phyloP scores from a whole-genome alignment of 2,329 filamentous ascomycete genomes.

The Pestalotiopsis sp. region DNA sequence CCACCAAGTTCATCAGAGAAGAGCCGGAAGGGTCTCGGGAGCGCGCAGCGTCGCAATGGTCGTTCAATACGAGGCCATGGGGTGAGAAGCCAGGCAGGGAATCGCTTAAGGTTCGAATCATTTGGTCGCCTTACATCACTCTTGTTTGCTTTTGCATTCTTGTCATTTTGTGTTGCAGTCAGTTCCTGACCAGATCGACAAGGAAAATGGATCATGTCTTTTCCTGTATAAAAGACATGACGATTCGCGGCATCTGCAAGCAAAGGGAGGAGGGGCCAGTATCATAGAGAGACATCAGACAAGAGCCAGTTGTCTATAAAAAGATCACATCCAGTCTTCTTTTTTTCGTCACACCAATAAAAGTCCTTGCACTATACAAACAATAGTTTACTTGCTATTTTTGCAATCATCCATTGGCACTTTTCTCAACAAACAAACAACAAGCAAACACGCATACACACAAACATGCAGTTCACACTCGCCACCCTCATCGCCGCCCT shows the following conservation, averaged over 20 bases:
- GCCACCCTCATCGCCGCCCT: constrained; percentile 25
- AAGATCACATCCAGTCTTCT: not conserved
- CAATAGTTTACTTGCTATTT: not conserved
- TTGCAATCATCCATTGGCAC: not conserved
- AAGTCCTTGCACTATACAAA: not conserved
- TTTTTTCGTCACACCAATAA: not conserved
- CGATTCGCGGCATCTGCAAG: not conserved
- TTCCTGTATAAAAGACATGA: not conserved
- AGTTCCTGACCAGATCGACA: not conserved
- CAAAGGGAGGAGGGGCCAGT: not conserved
- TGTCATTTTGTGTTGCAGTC: not conserved
- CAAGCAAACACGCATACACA: not conserved
- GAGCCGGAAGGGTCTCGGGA: not conserved
- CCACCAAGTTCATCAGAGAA: not conserved
- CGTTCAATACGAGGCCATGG: not conserved
- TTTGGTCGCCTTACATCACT: not conserved
- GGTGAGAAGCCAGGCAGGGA: not conserved
- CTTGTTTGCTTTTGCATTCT: not conserved
- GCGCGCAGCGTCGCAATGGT: constrained; percentile 3
- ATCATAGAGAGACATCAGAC: not conserved
- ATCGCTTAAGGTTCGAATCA: constrained; percentile 1
- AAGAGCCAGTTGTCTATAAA: not conserved
- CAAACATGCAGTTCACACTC: constrained; percentile 17
- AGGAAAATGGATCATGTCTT: not conserved
- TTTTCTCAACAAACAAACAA: not conserved